Conservation (phyloP, 768 basidiomycete genomes). For the Amanita exitialis region DNA sequence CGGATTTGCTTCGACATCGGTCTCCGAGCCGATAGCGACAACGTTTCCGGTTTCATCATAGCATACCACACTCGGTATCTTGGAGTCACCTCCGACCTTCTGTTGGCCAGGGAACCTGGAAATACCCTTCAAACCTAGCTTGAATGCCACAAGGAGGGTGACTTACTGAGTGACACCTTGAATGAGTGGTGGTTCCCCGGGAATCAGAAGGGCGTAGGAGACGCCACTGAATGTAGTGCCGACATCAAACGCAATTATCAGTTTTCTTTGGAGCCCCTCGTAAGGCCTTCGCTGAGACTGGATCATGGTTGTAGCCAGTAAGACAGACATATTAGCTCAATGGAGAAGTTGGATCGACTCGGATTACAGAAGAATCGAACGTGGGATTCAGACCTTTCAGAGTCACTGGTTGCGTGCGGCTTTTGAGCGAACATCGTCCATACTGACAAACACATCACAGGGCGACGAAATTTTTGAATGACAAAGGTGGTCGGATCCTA, state of each 20-base stretch:
- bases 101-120: background rate
- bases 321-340: constrained; percentile 8
- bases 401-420: no score
- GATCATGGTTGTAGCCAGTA: no score
- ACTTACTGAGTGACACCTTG: constrained; percentile 26
- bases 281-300: constrained; percentile 20
- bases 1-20: background rate
- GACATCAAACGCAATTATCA: constrained; percentile 41
- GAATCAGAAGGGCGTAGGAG: constrained; percentile 20
- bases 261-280: constrained; percentile 26
- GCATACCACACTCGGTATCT: constrained; percentile 5
- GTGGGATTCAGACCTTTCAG: no score
- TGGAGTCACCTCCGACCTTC: background rate
- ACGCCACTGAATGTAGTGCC: constrained; percentile 43
- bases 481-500: no score
- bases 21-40: constrained; percentile 1
- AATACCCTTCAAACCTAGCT: background rate
- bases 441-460: no score
- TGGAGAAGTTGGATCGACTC: background rate
- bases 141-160: constrained; percentile 1
- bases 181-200: constrained; percentile 21
- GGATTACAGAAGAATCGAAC: background rate
- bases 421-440: no score
- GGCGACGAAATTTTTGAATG: no score
- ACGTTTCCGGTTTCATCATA: constrained; percentile 4